Percentiles rank a stretch among this genome's conserved stretches.
phyloP scores from a whole-genome alignment of 202 grass and related monocot genomes.

The Panicum hallii region DNA sequence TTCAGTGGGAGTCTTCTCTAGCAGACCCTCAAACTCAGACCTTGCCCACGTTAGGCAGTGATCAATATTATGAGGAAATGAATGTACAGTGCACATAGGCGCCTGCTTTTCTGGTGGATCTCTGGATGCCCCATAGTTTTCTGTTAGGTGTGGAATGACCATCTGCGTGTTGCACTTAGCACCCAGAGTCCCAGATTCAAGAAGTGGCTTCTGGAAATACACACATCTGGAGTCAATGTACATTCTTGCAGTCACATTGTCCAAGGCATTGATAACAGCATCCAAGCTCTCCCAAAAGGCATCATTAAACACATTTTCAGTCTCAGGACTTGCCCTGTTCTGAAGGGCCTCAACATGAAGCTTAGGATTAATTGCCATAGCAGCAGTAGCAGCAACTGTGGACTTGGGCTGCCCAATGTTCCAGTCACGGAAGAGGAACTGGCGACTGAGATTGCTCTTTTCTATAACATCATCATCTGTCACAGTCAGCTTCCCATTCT shows the following conservation, averaged over 20 bases:
- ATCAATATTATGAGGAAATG: conserved; percentile 97
- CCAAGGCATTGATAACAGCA: conserved; percentile 89
- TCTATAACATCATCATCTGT: conserved; percentile 98
- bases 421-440: conserved; percentile 95
- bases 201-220: conserved; percentile 94
- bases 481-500: conserved; percentile 72
- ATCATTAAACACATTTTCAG: conserved; percentile 98
- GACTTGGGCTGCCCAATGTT: conserved; percentile 96
- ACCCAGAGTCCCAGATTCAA: conserved; percentile 95
- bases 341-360: conserved; percentile 81
- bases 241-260: conserved; percentile 95
- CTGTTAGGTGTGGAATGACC: conserved; percentile 93
- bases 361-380: conserved; percentile 72
- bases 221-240: conserved; percentile 93
- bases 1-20: conserved; percentile 94
- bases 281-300: conserved; percentile 88
- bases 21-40: conserved; percentile 96
- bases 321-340: conserved; percentile 91
- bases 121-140: conserved; percentile 97
- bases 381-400: conserved; percentile 82
- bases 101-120: conserved; percentile 98
- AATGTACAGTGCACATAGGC: conserved; percentile 97
- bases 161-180: conserved; percentile 97
- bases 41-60: conserved; percentile 94
- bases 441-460: conserved; percentile 96